Base-by-base conservation (phyloP, 2,329 filamentous ascomycete genomes). In the Xylaria sp. region DNA sequence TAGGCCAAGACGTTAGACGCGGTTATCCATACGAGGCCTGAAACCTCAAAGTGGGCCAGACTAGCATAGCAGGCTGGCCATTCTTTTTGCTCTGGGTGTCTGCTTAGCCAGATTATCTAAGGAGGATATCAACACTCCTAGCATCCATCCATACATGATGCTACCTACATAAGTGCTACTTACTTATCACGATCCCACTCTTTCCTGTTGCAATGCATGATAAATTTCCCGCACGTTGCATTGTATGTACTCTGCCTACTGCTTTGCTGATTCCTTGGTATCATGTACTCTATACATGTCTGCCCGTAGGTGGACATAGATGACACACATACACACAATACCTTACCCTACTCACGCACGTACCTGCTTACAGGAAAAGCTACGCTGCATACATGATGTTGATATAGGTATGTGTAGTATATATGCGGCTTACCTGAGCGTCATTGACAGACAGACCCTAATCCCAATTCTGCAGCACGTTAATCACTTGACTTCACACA, bases 101-200 rank as follows among this genome's bases (percentile, higher is more conserved):
- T 53, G 4, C 28, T 53, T 53, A 33, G 49, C 48, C 15, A 53
- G 31, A 53, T 53, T 10, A 31, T 53, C 26, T 15, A 51, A 28
- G 48, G 3, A 31, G 26, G 26, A 51, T 51, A 31, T 53, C 49
- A 53, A 33, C 49, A 53, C 49, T 53, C 28, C 49, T n/a, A 10
- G 15, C 15, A 31, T 51, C 3, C 20, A 26, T 44, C 7, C 38
- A n/a, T 15, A 6, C 20, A 49, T 49, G 23, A 23, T 26, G 26
- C 46, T 11, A 28, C 28, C 28, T 28, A 28, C 28, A 28, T 4
- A 28, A 28, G 28, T 40, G 15, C 38, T 17, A 40, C 38, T 13
- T 40, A 15, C 38, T 15, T 40, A 40, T 31, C 26, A 51, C 17
- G 10, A 53, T 53, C 49, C 49, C 49, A 53, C 49, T 53, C 49